phyloP scores from a whole-genome alignment of 306 rosid species.

The Sicyos baderoa region DNA sequence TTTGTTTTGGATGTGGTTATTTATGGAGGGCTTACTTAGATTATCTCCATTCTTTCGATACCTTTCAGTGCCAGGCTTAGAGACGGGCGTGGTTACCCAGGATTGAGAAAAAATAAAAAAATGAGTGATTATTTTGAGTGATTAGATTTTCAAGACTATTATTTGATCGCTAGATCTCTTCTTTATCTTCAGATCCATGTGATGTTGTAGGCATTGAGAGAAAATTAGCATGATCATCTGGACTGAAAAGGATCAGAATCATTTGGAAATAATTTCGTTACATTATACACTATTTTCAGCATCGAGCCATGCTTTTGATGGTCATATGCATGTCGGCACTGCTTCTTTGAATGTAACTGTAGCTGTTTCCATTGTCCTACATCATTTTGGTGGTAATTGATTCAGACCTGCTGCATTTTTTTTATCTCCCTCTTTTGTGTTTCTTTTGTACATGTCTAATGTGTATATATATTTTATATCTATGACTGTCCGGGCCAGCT shows the following conservation, averaged over 20 bases:
- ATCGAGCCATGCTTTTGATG: slow-evolving; percentile 1
- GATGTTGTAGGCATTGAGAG: slow-evolving; percentile 1
- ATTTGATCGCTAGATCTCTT: background rate
- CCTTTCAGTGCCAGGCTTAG: too few relatives aligned
- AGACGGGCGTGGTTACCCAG: too few relatives aligned
- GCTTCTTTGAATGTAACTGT: slow-evolving; percentile 91
- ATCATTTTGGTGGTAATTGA: slow-evolving; percentile 77
- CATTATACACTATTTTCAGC: background rate
- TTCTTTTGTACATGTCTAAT: background rate
- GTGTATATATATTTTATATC: too few relatives aligned
- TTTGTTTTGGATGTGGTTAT: too few relatives aligned
- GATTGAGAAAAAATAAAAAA: too few relatives aligned
- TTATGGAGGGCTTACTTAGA: too few relatives aligned
- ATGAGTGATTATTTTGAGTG: too few relatives aligned
- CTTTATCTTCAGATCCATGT: background rate
- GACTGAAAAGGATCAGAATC: background rate
- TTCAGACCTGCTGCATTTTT: background rate
- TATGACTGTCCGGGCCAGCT: too few relatives aligned
- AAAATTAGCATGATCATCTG: background rate
- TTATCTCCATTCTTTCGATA: too few relatives aligned
- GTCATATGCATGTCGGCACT: slow-evolving; percentile 37
- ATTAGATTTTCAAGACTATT: too few relatives aligned
- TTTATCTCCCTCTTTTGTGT: background rate
- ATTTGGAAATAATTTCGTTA: background rate
- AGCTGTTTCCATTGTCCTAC: slow-evolving; percentile 86